A percentile compares a stretch with the other conserved stretches of the same genome.
Conservation (phyloP, 352 stramenopile species). For the Globisporangium iwayamae region DNA sequence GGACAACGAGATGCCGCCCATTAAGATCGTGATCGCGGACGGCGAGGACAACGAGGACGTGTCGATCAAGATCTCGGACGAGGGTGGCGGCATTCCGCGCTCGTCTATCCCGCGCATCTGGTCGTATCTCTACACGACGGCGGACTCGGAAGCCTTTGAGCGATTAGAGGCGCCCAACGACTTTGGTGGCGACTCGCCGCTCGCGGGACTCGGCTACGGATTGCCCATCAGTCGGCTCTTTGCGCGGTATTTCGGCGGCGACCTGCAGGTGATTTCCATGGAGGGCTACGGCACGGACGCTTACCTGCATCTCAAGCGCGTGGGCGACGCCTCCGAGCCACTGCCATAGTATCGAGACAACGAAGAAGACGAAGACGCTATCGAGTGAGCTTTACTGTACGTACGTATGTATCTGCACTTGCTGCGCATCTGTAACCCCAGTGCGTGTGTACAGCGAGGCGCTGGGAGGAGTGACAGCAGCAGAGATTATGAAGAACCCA, state of each 20-base stretch:
- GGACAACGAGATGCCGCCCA: conserved; percentile 97
- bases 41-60: conserved; percentile 99
- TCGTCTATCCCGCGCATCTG: conserved; percentile 98
- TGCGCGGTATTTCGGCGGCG: conserved; percentile 98
- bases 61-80: conserved; percentile 99
- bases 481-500: conserved; percentile 5
- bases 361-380: neutral
- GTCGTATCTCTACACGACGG: conserved; percentile 99
- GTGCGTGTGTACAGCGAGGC: neutral
- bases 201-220: conserved; percentile 96
- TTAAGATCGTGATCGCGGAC: conserved; percentile 99
- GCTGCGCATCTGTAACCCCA: neutral
- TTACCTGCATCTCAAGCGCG: conserved; percentile 92
- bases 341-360: conserved; percentile 43
- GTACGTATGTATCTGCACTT: neutral
- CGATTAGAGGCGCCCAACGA: conserved; percentile 85
- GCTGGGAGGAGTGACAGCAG: neutral
- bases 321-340: conserved; percentile 88
- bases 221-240: conserved; percentile 96
- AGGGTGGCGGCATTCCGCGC: conserved; percentile 98
- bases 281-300: conserved; percentile 99
- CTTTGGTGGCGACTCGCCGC: conserved; percentile 84
- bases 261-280: conserved; percentile 99
- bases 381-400: neutral
- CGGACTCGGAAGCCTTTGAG: conserved; percentile 92